Evolutionary conservation across 2,329 filamentous ascomycete genomes (phyloP).

Genomic region (Helotiales sp.): DNA sequence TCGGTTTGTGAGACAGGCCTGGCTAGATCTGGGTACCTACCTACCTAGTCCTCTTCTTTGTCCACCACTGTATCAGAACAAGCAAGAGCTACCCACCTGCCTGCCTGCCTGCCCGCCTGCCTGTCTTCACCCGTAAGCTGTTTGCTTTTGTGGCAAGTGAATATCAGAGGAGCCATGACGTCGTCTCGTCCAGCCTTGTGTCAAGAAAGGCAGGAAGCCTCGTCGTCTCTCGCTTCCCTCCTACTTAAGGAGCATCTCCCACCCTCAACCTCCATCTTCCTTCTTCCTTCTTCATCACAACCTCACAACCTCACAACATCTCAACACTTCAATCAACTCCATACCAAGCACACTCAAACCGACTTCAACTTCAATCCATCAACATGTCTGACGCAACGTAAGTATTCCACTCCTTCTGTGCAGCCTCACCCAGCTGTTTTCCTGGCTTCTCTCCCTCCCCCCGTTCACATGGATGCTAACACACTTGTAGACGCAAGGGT

Average conservation of each 20-base stretch:
- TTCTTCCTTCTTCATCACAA: neutral
- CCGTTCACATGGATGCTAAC: slow-evolving; percentile 15
- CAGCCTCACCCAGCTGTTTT: neutral
- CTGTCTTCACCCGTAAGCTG: neutral
- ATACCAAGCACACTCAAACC: slow-evolving; percentile 22
- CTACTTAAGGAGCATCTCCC: slow-evolving; percentile 14
- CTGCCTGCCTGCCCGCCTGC: neutral
- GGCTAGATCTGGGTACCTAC: neutral
- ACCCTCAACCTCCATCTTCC: neutral
- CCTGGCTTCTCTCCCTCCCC: neutral
- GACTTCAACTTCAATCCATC: slow-evolving; percentile 24
- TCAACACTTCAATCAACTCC: neutral
- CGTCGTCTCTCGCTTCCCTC: neutral
- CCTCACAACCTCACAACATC: neutral
- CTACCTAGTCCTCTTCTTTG: neutral
- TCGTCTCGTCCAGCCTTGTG: slow-evolving; percentile 6
- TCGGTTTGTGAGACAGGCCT: neutral
- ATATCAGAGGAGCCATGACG: slow-evolving; percentile 2
- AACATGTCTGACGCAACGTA: slow-evolving; percentile 54
- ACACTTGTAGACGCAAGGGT: slow-evolving; percentile 50
- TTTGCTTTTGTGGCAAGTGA: slow-evolving; percentile 9
- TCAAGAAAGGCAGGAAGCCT: slow-evolving; percentile 10
- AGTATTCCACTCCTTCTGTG: slow-evolving; percentile 23
- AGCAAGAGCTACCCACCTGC: neutral
- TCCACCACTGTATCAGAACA: neutral